Conservation (phyloP, 805 yeast species). For the Myxozyma melibiosi region DNA sequence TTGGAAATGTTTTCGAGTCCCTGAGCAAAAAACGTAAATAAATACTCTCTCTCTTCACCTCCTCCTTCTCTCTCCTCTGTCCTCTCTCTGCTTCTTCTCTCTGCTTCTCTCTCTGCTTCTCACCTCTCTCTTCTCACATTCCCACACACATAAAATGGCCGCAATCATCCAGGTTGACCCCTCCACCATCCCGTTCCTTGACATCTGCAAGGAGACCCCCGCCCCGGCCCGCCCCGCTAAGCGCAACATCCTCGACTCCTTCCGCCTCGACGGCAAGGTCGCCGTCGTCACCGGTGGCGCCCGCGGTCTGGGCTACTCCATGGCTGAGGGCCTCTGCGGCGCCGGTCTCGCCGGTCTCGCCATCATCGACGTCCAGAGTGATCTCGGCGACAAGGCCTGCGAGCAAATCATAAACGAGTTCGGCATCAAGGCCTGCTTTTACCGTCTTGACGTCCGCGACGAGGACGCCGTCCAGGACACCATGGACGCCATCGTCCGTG, state of each 20-base stretch:
- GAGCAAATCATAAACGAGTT: constrained; percentile 52
- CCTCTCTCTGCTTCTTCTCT: neutral
- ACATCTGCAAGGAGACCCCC: constrained; percentile 24
- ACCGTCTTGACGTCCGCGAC: constrained; percentile 66
- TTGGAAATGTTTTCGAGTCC: neutral
- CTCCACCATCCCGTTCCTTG: constrained; percentile 8
- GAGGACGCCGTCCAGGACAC: constrained; percentile 52
- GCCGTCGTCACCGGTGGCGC: constrained; percentile 70
- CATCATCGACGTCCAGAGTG: constrained; percentile 58
- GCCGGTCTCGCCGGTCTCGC: constrained; percentile 58
- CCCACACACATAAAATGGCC: neutral
- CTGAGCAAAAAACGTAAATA: neutral
- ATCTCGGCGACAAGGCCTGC: constrained; percentile 65
- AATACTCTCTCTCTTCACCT: neutral
- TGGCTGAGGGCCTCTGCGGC: constrained; percentile 63
- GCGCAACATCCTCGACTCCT: constrained; percentile 47
- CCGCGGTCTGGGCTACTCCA: constrained; percentile 63
- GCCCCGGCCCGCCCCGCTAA: constrained; percentile 5
- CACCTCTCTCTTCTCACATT: neutral
- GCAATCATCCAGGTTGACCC: neutral
- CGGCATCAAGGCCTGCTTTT: constrained; percentile 63
- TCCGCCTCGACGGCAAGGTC: constrained; percentile 64
- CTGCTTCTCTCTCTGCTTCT: neutral
- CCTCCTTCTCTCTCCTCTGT: neutral
- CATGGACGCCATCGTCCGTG: constrained; percentile 54